These are phyloP conservation scores for Verticillium longisporum DNA, from an alignment of 2,329 filamentous ascomycete species.

Conservation along the genomic window DNA sequence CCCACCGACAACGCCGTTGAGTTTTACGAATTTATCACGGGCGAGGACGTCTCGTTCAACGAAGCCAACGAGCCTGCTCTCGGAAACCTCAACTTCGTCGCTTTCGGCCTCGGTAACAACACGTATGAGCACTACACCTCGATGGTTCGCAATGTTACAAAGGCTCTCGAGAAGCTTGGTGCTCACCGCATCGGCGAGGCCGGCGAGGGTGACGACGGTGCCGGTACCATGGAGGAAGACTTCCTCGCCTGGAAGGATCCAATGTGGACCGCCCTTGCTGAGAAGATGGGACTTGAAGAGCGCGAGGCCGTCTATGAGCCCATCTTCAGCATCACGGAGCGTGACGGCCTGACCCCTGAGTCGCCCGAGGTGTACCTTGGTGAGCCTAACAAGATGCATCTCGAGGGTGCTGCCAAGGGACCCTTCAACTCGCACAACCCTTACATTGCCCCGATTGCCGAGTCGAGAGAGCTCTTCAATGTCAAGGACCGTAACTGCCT, in stretches of 20 bases:
- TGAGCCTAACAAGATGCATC: conserved; percentile 93
- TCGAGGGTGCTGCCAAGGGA: conserved; percentile 75
- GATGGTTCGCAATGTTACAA: conserved; percentile 90
- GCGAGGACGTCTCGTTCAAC: conserved; percentile 76
- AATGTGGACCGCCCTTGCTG: conserved; percentile 85
- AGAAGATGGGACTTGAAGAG: conserved; percentile 85
- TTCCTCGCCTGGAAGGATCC: conserved; percentile 99
- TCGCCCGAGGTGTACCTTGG: conserved; percentile 84
- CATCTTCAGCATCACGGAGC: conserved; percentile 75
- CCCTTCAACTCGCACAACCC: conserved; percentile 97
- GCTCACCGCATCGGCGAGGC: conserved; percentile 78
- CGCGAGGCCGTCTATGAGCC: conserved; percentile 95
- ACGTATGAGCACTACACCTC: conserved; percentile 99
- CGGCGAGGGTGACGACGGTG: conserved; percentile 94
- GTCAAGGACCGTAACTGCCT: conserved; percentile 90
- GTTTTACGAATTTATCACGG: conserved; percentile 92
- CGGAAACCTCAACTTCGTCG: conserved; percentile 80
- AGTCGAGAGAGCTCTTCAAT: conserved; percentile 86
- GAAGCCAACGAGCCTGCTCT: conserved; percentile 68
- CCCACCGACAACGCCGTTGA: conserved; percentile 98
- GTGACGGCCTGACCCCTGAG: conserved; percentile 65
- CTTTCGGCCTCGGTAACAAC: conserved; percentile 97
- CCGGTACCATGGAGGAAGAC: conserved; percentile 99
- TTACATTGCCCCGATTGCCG: conserved; percentile 86
- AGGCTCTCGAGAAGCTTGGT: conserved; percentile 73